These are phyloP conservation scores for Colletotrichum liriopes DNA, from an alignment of 2,329 filamentous ascomycete species.

Conservation along the genomic window DNA sequence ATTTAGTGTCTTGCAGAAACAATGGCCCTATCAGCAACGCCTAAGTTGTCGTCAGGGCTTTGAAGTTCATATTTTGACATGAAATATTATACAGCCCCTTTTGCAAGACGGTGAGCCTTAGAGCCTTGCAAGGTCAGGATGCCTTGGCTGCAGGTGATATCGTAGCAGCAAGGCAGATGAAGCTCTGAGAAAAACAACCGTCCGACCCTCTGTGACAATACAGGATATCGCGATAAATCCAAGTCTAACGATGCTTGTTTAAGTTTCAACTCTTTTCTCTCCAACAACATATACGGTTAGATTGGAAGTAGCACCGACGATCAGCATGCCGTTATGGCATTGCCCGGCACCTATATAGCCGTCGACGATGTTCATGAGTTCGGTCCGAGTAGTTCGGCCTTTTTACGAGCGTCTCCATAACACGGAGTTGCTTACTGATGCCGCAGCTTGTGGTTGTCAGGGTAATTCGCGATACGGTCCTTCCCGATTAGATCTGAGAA, in stretches of 20 bases:
- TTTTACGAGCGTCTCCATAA: background rate
- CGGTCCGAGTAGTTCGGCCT: fast-evolving
- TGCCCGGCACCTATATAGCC: background rate
- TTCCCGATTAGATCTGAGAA: background rate
- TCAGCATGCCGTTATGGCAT: background rate
- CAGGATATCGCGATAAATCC: background rate
- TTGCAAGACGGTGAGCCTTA: too few relatives aligned
- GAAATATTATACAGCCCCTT: too few relatives aligned
- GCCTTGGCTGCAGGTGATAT: background rate
- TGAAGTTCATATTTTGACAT: too few relatives aligned
- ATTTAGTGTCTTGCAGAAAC: too few relatives aligned
- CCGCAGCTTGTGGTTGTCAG: background rate
- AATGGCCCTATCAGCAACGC: too few relatives aligned
- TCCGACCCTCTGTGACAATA: background rate
- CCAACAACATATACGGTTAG: too few relatives aligned
- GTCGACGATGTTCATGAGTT: background rate
- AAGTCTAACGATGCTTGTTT: background rate
- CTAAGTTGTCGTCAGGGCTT: too few relatives aligned
- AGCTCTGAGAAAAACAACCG: background rate
- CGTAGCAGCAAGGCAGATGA: background rate
- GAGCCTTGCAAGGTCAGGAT: background rate
- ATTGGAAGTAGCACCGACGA: background rate
- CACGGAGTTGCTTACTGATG: background rate
- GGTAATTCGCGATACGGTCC: background rate
- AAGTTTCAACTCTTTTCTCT: background rate